Evolutionary conservation across 306 rosid genomes (phyloP).

Genomic region (Acacia confusa): DNA sequence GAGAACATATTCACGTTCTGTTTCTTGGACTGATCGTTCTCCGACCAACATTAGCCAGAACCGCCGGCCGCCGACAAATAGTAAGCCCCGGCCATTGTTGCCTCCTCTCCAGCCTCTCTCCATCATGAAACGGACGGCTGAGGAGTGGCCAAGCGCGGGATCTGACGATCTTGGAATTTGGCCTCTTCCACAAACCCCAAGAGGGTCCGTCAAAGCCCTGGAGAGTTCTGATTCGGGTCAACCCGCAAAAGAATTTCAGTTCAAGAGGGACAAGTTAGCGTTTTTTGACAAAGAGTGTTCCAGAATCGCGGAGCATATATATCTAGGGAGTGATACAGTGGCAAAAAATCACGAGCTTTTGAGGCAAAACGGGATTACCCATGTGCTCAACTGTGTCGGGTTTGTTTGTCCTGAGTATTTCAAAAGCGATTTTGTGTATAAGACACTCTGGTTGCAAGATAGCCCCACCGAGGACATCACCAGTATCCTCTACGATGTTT

Average conservation of each 20-base stretch:
- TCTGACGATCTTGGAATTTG: slow-evolving; percentile 91
- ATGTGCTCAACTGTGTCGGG: slow-evolving; percentile 91
- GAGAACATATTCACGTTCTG: slow-evolving; percentile 52
- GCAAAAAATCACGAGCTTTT: slow-evolving; percentile 82
- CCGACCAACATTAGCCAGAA: slow-evolving; percentile 48
- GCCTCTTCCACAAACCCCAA: slow-evolving; percentile 81
- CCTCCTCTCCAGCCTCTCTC: slow-evolving; percentile 88
- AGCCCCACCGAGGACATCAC: slow-evolving; percentile 90
- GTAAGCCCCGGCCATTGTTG: slow-evolving; percentile 54
- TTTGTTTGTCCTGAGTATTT: slow-evolving; percentile 95
- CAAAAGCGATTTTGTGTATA: slow-evolving; percentile 78
- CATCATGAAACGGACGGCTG: slow-evolving; percentile 49
- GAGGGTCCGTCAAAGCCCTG: slow-evolving; percentile 42
- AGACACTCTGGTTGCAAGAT: slow-evolving; percentile 91
- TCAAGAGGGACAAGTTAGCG: slow-evolving; percentile 74
- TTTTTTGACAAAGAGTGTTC: slow-evolving; percentile 88
- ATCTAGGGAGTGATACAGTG: slow-evolving; percentile 90
- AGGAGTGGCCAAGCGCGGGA: slow-evolving; percentile 89
- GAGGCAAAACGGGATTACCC: slow-evolving; percentile 75
- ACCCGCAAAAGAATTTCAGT: slow-evolving; percentile 59
- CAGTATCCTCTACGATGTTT: slow-evolving; percentile 84
- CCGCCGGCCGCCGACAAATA: slow-evolving; percentile 46
- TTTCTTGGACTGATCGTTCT: slow-evolving; percentile 82
- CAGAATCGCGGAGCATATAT: slow-evolving; percentile 79
- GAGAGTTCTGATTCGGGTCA: slow-evolving; percentile 41